phyloP scores from a whole-genome alignment of 768 basidiomycete species.

The Dendrothele bispora region DNA sequence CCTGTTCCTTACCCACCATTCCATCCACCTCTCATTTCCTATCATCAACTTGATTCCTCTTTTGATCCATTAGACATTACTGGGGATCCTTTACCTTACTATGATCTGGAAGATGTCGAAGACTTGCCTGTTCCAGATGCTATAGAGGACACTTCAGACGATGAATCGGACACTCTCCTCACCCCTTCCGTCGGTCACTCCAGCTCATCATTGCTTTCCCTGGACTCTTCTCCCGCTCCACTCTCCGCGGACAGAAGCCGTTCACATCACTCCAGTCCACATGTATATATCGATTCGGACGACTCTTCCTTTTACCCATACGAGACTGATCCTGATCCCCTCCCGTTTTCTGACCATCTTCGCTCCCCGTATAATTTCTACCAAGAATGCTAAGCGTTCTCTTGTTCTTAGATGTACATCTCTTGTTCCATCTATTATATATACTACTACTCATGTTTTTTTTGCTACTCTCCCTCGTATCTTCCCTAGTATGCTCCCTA shows the following conservation, averaged over 20 bases:
- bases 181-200: constrained; percentile 64
- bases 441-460: constrained; percentile 26
- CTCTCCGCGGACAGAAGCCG: constrained; percentile 51
- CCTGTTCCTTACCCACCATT: constrained; percentile 67
- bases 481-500: constrained; percentile 21
- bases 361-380: constrained; percentile 52
- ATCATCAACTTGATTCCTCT: constrained; percentile 45
- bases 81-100: constrained; percentile 66
- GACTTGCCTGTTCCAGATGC: constrained; percentile 75
- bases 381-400: constrained; percentile 57
- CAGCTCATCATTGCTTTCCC: constrained; percentile 50
- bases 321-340: constrained; percentile 70
- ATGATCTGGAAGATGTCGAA: constrained; percentile 61
- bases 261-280: constrained; percentile 46
- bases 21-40: constrained; percentile 55
- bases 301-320: constrained; percentile 63
- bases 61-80: constrained; percentile 40
- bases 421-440: constrained; percentile 10
- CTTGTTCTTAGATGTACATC: constrained; percentile 6
- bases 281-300: constrained; percentile 63
- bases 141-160: constrained; percentile 83
- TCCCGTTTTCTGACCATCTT: constrained; percentile 63
- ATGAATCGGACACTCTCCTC: constrained; percentile 73
- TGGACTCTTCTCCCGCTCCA: constrained; percentile 51
- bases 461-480: constrained; percentile 20